Conservation (phyloP, 2,329 filamentous ascomycete species). For the Parastagonospora avenae region DNA sequence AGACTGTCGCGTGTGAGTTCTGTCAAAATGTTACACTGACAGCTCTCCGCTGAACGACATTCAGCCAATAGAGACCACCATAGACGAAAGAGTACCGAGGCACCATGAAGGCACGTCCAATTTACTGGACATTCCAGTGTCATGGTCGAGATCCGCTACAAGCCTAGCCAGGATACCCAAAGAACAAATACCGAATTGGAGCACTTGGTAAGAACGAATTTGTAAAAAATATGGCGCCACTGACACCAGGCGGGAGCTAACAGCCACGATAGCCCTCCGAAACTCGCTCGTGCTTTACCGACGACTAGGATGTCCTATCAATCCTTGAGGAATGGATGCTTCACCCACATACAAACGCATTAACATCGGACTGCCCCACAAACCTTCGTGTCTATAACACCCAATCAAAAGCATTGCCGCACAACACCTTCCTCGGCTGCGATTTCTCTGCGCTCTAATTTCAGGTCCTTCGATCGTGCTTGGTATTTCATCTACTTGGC, state of each 20-base stretch:
- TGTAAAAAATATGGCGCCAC: no score
- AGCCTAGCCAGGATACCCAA: background rate
- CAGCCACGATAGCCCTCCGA: no score
- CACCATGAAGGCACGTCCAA: background rate
- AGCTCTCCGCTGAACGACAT: background rate
- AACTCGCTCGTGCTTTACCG: no score
- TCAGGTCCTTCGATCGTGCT: background rate
- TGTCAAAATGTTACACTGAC: background rate
- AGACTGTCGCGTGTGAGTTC: background rate
- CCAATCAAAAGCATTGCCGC: conserved; percentile 5
- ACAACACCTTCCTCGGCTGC: conserved; percentile 11
- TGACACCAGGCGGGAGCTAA: no score
- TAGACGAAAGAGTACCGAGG: background rate
- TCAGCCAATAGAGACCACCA: background rate
- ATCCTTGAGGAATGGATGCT: no score
- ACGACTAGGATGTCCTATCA: no score
- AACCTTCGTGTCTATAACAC: no score
- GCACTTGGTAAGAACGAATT: no score
- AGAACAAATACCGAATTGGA: background rate
- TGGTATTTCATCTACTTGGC: conserved; percentile 3
- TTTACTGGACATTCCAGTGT: background rate
- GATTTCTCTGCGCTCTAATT: background rate
- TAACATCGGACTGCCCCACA: no score
- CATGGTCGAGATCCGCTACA: background rate
- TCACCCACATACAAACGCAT: no score